Evolutionary conservation across 2,329 filamentous ascomycete genomes (phyloP).

Genomic region (Clonostachys sp.): DNA sequence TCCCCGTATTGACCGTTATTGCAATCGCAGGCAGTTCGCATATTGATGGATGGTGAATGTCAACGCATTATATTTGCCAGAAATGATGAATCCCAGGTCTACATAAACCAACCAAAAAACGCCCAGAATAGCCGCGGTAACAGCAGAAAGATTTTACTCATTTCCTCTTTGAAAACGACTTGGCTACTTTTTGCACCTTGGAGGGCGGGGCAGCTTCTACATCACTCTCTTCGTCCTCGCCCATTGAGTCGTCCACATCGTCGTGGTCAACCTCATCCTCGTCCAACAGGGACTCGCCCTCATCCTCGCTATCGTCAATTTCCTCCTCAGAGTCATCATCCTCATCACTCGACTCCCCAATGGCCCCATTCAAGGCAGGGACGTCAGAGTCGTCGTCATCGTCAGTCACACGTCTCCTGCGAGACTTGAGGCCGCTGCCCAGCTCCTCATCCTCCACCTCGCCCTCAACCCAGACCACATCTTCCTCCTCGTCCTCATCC

Average conservation of each 20-base stretch:
- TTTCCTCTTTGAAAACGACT: conserved; percentile 27
- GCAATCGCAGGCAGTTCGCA: too few species aligned
- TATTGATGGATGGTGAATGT: too few species aligned
- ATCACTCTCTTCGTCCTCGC: conserved; percentile 52
- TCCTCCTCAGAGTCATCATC: conserved; percentile 37
- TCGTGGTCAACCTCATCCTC: conserved; percentile 57
- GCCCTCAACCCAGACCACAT: conserved; percentile 85
- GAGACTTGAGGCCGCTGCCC: conserved; percentile 14
- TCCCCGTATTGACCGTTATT: too few species aligned
- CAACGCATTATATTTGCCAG: background rate
- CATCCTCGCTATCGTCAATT: conserved; percentile 37
- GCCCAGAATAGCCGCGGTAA: background rate
- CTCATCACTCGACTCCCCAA: conserved; percentile 57
- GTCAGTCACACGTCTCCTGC: conserved; percentile 34
- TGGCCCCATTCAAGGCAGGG: conserved; percentile 46
- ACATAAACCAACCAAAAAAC: background rate
- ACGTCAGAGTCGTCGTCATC: conserved; percentile 56
- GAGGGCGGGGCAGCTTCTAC: conserved; percentile 41
- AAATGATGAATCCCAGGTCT: background rate
- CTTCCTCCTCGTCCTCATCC: conserved; percentile 54
- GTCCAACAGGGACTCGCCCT: conserved; percentile 45
- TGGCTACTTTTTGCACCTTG: conserved; percentile 35
- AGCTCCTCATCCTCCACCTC: conserved; percentile 43
- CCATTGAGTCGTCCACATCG: conserved; percentile 48
- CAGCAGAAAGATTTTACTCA: conserved; percentile 9